A percentile compares a stretch with the other conserved stretches of the same genome.
Conservation (phyloP, 768 basidiomycete genomes). For the Chalciporus sphaerocephalus region DNA sequence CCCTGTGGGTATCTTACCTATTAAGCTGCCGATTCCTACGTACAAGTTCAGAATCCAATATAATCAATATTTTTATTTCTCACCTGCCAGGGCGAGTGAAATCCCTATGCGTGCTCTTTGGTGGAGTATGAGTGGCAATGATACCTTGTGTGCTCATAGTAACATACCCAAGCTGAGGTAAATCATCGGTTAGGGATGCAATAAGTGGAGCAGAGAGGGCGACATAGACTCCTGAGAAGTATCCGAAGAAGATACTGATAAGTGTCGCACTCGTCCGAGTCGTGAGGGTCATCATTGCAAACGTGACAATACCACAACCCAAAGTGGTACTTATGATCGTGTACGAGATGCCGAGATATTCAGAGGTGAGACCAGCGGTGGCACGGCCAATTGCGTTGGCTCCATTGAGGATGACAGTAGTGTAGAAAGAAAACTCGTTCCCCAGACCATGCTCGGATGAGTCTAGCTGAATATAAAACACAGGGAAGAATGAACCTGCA, state of each 20-base stretch:
- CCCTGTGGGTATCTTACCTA: slow-evolving; percentile 10
- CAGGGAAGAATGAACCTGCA: slow-evolving; percentile 41
- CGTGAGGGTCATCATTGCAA: slow-evolving; percentile 40
- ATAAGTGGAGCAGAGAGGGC: slow-evolving; percentile 41
- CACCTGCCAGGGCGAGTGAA: slow-evolving; percentile 45
- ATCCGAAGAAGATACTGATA: slow-evolving; percentile 43
- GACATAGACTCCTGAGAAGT: slow-evolving; percentile 46
- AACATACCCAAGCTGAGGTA: slow-evolving; percentile 46
- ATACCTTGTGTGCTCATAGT: background rate
- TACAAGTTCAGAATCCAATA: background rate
- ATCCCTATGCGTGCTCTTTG: slow-evolving; percentile 41
- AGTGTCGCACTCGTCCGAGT: slow-evolving; percentile 34
- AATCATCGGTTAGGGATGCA: slow-evolving; percentile 37
- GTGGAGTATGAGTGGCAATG: background rate
- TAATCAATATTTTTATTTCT: slow-evolving; percentile 6
- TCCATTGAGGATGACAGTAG: slow-evolving; percentile 37
- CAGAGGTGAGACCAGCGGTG: slow-evolving; percentile 34
- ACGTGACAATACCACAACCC: slow-evolving; percentile 37
- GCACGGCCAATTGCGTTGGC: slow-evolving; percentile 36
- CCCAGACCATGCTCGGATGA: slow-evolving; percentile 46
- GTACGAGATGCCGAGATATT: slow-evolving; percentile 42
- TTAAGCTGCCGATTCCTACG: slow-evolving; percentile 24
- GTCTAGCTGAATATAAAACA: slow-evolving; percentile 57
- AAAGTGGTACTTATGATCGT: slow-evolving; percentile 36
- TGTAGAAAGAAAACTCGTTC: slow-evolving; percentile 50